Evolutionary conservation across 805 yeast species (phyloP).

Genomic region (Nakazawaea peltata): DNA sequence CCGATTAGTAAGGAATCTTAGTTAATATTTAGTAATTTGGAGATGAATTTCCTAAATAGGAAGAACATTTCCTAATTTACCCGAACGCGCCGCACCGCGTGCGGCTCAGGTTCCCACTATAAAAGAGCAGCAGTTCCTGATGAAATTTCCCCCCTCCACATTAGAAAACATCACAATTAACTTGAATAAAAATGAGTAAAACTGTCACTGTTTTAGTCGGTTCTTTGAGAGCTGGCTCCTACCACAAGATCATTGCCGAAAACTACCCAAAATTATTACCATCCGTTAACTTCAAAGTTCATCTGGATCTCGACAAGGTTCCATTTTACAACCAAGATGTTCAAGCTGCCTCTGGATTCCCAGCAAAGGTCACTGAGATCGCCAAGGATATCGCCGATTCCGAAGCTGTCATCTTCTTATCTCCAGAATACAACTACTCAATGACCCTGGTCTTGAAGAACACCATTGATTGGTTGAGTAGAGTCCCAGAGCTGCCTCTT

Average conservation of each 20-base stretch:
- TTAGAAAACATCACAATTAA: no score
- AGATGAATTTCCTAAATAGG: no score
- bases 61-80: no score
- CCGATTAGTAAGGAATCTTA: no score
- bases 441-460: conserved; percentile 4
- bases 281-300: conserved; percentile 3
- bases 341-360: conserved; percentile 2
- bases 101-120: no score
- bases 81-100: no score
- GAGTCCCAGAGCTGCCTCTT: conserved; percentile 4
- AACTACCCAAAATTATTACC: conserved; percentile 3
- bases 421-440: conserved; percentile 7
- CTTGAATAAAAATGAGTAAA: not conserved
- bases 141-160: no score
- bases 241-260: conserved; percentile 7
- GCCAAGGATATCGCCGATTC: conserved; percentile 1
- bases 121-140: no score
- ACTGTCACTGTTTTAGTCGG: conserved; percentile 7
- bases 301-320: conserved; percentile 3
- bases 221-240: conserved; percentile 3
- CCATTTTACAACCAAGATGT: conserved; percentile 6
- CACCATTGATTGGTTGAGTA: conserved; percentile 7
- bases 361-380: conserved; percentile 1
- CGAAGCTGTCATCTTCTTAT: conserved; percentile 4
- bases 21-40: no score